phyloP scores from a whole-genome alignment of 83 land plant species.

The Thuja plicata region DNA sequence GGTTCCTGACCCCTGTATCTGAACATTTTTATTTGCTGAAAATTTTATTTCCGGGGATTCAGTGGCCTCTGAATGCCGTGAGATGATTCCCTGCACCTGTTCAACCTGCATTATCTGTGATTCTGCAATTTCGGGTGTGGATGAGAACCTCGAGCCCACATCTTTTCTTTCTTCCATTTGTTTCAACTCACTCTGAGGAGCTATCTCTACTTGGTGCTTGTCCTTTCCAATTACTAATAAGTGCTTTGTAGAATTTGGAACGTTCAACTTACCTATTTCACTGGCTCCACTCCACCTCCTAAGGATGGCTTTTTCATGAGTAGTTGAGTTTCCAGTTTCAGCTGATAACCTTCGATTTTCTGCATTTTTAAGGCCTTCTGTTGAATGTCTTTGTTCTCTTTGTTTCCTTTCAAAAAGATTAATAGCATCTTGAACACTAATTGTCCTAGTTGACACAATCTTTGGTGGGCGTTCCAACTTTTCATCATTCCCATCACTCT shows the following conservation, averaged over 20 bases:
- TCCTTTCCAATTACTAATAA: constrained; percentile 1
- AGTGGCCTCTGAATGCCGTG: constrained; percentile 1
- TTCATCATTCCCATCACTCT: constrained; percentile 9
- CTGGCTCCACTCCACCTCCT: constrained; percentile 79
- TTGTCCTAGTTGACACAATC: constrained; percentile 26
- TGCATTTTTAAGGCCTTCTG: constrained; percentile 15
- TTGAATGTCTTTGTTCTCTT: constrained; percentile 33
- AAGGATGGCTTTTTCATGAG: constrained; percentile 50
- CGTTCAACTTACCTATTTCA: constrained; percentile 46
- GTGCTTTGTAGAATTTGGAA: not conserved
- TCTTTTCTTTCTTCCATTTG: not conserved
- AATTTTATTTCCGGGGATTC: too few species aligned
- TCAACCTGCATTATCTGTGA: constrained; percentile 1
- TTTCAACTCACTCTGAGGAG: constrained; percentile 8
- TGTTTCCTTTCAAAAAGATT: constrained; percentile 78
- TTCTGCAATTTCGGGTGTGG: not conserved
- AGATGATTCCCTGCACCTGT: not conserved
- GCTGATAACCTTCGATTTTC: constrained; percentile 56
- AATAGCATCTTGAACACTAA: constrained; percentile 83
- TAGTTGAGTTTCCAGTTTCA: constrained; percentile 31
- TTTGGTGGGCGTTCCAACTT: not conserved
- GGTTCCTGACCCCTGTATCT: not conserved
- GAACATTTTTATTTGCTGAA: not conserved
- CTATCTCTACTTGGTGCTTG: not conserved
- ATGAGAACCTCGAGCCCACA: not conserved